phyloP scores from a whole-genome alignment of 805 yeast species.

The Barnettozyma californica region DNA sequence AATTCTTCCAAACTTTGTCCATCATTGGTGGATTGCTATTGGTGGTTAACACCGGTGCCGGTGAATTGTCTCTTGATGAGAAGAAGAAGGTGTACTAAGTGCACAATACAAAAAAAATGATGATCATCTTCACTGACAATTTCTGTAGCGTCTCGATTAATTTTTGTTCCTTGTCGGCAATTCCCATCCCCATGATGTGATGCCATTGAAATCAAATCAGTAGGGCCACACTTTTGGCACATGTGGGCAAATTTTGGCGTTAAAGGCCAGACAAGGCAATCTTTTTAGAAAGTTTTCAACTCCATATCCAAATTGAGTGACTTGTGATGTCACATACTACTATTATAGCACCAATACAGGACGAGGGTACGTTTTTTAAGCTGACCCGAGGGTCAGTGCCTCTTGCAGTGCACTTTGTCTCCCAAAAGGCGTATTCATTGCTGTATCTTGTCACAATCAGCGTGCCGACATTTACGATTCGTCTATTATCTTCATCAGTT shows the following conservation, averaged over 20 bases:
- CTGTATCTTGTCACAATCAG: constrained; percentile 16
- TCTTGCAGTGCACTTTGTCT: not conserved
- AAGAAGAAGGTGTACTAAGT: constrained; percentile 82
- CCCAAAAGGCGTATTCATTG: constrained; percentile 1
- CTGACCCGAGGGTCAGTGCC: not conserved
- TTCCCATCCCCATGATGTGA: too few species aligned
- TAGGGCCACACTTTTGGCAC: not conserved
- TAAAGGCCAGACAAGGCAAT: not conserved
- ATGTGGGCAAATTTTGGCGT: not conserved
- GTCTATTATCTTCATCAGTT: constrained; percentile 31
- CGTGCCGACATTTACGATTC: constrained; percentile 26
- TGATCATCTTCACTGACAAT: not conserved
- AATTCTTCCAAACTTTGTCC: constrained; percentile 89
- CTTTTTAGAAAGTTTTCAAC: too few species aligned
- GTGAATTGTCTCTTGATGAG: constrained; percentile 87
- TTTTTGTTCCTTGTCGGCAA: too few species aligned
- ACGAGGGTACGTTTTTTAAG: not conserved
- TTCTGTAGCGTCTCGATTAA: not conserved
- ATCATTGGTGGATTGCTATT: constrained; percentile 91
- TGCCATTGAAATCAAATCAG: not conserved
- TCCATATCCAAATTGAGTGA: not conserved
- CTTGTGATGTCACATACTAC: not conserved
- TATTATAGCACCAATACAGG: not conserved
- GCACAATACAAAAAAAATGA: not conserved
- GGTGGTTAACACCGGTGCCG: constrained; percentile 95